Evolutionary conservation across 345 rosid genomes (phyloP).

Genomic region (Citropsis articulata): DNA sequence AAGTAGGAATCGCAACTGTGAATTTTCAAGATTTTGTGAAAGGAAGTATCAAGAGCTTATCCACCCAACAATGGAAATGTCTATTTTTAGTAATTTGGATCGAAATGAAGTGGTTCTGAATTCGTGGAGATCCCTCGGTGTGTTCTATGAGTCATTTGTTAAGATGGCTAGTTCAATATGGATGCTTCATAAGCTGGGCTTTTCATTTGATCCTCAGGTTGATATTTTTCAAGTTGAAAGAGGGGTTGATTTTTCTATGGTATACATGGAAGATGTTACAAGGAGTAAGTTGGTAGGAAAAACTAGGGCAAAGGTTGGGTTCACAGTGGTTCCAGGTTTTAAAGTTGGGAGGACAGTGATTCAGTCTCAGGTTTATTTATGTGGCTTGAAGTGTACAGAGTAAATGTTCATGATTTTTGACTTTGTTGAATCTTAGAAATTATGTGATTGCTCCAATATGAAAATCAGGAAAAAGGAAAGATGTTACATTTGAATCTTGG

Average conservation of each 20-base stretch:
- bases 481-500: conserved; percentile 17
- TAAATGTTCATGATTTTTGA: conserved; percentile 16
- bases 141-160: conserved; percentile 76
- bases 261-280: conserved; percentile 82
- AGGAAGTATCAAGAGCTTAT: conserved; percentile 86
- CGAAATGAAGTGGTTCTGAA: conserved; percentile 61
- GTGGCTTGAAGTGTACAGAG: conserved; percentile 43
- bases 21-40: conserved; percentile 78
- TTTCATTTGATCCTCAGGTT: conserved; percentile 77
- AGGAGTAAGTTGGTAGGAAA: conserved; percentile 30
- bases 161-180: conserved; percentile 83
- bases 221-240: conserved; percentile 87
- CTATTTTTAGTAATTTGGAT: conserved; percentile 74
- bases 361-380: conserved; percentile 77
- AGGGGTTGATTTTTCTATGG: conserved; percentile 70
- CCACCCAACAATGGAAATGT: conserved; percentile 84
- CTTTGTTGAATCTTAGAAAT: conserved; percentile 9
- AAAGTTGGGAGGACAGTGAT: conserved; percentile 67
- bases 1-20: conserved; percentile 58
- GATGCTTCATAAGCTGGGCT: conserved; percentile 76
- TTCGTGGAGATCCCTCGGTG: conserved; percentile 77
- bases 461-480: background rate
- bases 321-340: conserved; percentile 92
- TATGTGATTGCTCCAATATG: background rate
- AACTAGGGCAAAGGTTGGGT: conserved; percentile 63